phyloP scores from a whole-genome alignment of 192 early-diverging fungal species.

The Coemansia sp. region DNA sequence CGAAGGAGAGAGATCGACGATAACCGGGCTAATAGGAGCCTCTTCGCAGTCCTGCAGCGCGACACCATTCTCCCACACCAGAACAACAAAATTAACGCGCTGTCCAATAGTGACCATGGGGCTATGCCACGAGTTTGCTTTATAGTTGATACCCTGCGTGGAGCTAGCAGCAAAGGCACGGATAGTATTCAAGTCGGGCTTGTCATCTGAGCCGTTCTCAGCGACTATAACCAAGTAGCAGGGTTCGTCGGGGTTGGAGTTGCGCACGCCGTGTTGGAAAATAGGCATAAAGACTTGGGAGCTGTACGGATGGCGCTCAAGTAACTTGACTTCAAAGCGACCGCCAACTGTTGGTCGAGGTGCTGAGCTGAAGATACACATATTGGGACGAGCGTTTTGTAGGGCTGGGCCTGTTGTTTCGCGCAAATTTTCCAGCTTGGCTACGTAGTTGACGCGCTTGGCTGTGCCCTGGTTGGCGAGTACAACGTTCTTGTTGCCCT shows the following conservation, averaged over 20 bases:
- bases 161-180: constrained; percentile 73
- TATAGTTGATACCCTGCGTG: constrained; percentile 84
- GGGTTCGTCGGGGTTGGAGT: constrained; percentile 27
- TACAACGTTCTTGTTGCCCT: constrained; percentile 51
- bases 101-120: constrained; percentile 80
- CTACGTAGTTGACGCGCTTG: constrained; percentile 70
- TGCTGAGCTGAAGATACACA: constrained; percentile 70
- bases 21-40: constrained; percentile 43
- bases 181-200: constrained; percentile 73
- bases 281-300: constrained; percentile 90
- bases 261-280: constrained; percentile 29
- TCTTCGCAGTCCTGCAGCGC: constrained; percentile 78
- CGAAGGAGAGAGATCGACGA: constrained; percentile 44
- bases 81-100: constrained; percentile 68
- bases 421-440: constrained; percentile 62
- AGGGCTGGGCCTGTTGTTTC: constrained; percentile 27
- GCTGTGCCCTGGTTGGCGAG: constrained; percentile 79
- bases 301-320: constrained; percentile 86
- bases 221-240: constrained; percentile 84
- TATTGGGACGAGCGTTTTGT: constrained; percentile 61
- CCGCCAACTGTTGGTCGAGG: constrained; percentile 42
- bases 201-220: constrained; percentile 69
- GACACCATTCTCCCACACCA: constrained; percentile 79
- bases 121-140: constrained; percentile 86
- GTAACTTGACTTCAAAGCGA: constrained; percentile 67